Evolutionary conservation across 305 asterid genomes (phyloP).

Genomic region (Lippia alba): DNA sequence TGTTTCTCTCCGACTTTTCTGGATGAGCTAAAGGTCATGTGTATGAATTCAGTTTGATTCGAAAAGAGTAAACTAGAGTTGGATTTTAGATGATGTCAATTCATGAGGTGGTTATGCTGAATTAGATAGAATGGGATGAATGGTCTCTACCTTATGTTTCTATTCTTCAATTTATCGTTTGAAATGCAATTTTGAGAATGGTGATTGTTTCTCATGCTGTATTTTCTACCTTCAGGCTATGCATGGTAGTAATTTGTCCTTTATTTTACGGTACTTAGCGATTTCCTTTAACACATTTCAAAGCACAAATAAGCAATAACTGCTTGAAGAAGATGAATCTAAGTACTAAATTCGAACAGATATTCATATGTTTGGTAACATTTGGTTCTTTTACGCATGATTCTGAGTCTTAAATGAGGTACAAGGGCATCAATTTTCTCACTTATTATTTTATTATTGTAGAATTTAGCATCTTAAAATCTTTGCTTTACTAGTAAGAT

Average conservation of each 20-base stretch:
- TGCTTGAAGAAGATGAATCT: not conserved
- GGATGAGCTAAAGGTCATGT: too few species aligned
- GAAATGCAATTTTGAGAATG: not conserved
- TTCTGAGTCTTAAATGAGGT: not conserved
- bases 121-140: constrained; percentile 9
- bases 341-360: not conserved
- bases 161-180: not conserved
- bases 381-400: not conserved
- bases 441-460: not conserved
- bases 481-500: constrained; percentile 4
- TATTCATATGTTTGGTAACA: constrained; percentile 3
- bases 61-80: not conserved
- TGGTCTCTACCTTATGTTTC: not conserved
- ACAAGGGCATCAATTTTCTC: not conserved
- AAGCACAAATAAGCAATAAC: not conserved
- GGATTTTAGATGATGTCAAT: constrained; percentile 7
- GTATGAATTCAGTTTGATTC: not conserved
- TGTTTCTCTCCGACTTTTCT: not conserved
- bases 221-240: not conserved
- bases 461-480: constrained; percentile 7
- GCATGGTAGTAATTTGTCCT: not conserved
- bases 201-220: constrained; percentile 3
- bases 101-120: constrained; percentile 12
- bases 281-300: not conserved
- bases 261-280: not conserved